These are phyloP conservation scores for Rhodotorula sphaerocarpa DNA, from an alignment of 768 basidiomycete genomes.

Conservation along the genomic window DNA sequence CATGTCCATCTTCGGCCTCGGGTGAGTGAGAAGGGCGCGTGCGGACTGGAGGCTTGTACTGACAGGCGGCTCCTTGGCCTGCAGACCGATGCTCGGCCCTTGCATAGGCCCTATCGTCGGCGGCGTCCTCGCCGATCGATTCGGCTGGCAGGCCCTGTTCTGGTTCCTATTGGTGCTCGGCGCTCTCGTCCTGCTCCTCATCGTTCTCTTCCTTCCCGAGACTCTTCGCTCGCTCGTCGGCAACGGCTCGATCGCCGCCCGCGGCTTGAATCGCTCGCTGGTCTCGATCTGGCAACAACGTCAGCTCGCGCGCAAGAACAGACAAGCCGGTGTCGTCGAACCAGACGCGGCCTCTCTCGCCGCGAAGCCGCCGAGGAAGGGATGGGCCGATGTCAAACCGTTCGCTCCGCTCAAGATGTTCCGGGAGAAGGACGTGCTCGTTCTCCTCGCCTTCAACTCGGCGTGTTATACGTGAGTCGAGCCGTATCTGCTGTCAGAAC, in stretches of 20 bases:
- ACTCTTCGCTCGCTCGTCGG: conserved; percentile 48
- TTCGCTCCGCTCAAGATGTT: conserved; percentile 49
- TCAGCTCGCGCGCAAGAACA: not conserved
- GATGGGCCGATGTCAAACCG: conserved; percentile 17
- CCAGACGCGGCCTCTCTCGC: conserved; percentile 6
- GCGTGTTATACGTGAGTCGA: conserved; percentile 4
- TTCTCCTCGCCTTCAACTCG: conserved; percentile 40
- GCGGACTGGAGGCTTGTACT: too few species aligned
- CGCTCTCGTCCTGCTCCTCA: conserved; percentile 21
- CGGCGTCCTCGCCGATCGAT: conserved; percentile 3
- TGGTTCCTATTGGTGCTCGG: conserved; percentile 27
- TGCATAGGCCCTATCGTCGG: conserved; percentile 2
- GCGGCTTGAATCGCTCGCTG: conserved; percentile 41
- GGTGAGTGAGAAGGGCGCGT: not conserved
- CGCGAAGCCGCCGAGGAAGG: conserved; percentile 24
- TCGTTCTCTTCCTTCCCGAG: conserved; percentile 32
- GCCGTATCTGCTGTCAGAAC: not conserved
- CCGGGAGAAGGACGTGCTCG: conserved; percentile 52
- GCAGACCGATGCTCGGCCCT: not conserved
- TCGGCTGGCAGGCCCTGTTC: conserved; percentile 32
- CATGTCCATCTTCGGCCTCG: conserved; percentile 20
- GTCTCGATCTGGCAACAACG: conserved; percentile 41
- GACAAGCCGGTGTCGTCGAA: not conserved
- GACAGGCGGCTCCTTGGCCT: too few species aligned
- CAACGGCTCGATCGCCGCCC: conserved; percentile 47